Conservation (phyloP, 441 rosid genomes). For the Breynia disticha region DNA sequence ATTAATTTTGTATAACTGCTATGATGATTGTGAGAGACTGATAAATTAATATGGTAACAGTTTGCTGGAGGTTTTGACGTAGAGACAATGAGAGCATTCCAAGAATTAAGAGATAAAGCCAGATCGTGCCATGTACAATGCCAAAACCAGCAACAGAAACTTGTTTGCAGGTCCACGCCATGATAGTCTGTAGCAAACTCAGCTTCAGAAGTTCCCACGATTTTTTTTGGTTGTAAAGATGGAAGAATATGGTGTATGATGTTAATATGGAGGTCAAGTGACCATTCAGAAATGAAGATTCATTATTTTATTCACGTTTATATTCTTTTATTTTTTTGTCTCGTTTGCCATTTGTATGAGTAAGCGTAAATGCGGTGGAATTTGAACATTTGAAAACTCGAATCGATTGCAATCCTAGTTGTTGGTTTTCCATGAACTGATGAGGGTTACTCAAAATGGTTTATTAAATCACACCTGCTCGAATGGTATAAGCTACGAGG, state of each 20-base stretch:
- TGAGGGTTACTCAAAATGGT: too few relatives aligned
- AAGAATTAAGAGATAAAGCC: constrained; percentile 86
- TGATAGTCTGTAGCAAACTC: constrained; percentile 75
- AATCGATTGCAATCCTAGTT: too few relatives aligned
- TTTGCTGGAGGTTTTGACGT: constrained; percentile 93
- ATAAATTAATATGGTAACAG: constrained; percentile 17
- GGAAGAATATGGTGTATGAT: constrained; percentile 18
- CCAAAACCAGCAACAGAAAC: constrained; percentile 63
- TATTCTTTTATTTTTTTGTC: not conserved
- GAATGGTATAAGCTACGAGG: too few relatives aligned
- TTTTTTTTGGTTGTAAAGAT: constrained; percentile 29
- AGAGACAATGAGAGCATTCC: constrained; percentile 90
- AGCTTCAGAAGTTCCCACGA: constrained; percentile 39
- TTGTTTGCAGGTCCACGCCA: constrained; percentile 45
- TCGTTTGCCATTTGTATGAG: not conserved
- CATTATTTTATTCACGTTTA: constrained; percentile 10
- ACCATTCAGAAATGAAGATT: constrained; percentile 12
- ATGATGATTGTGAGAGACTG: not conserved
- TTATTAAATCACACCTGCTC: too few relatives aligned
- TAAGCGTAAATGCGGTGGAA: not conserved
- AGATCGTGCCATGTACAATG: constrained; percentile 60
- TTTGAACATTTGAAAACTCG: too few relatives aligned
- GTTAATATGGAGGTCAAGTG: constrained; percentile 20
- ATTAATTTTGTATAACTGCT: not conserved
- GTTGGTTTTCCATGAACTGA: too few relatives aligned